Conservation (phyloP, 768 basidiomycete species). For the Amanita jacksonii region DNA sequence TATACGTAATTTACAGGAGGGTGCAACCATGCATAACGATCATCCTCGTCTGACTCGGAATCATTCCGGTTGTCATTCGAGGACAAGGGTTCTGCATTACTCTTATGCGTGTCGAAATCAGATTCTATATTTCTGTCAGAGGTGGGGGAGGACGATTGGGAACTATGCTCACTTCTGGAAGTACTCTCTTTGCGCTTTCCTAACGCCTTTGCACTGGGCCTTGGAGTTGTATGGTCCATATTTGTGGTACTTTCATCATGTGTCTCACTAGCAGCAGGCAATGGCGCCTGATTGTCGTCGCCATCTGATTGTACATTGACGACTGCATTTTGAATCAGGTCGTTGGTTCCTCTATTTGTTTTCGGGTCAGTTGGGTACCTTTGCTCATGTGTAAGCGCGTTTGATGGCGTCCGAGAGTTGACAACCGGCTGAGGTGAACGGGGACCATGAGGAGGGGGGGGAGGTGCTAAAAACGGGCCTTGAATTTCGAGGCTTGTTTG, state of each 20-base stretch:
- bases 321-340: slow-evolving; percentile 14
- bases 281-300: slow-evolving; percentile 5
- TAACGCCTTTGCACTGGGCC: slow-evolving; percentile 80
- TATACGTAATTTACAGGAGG: slow-evolving; percentile 72
- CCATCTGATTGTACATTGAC: slow-evolving; percentile 12
- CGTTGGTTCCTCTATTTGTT: slow-evolving; percentile 10
- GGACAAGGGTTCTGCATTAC: slow-evolving; percentile 11
- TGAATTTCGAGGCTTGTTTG: slow-evolving; percentile 13
- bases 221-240: slow-evolving; percentile 28
- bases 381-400: slow-evolving; percentile 22
- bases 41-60: slow-evolving; percentile 42
- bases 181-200: slow-evolving; percentile 61
- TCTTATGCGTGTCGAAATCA: slow-evolving; percentile 10
- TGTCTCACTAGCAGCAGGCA: slow-evolving; percentile 6
- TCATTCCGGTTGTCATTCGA: slow-evolving; percentile 29
- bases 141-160: background rate
- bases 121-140: slow-evolving; percentile 46
- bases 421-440: slow-evolving; percentile 42
- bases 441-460: slow-evolving; percentile 66
- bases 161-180: background rate
- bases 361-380: background rate
- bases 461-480: slow-evolving; percentile 40
- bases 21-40: slow-evolving; percentile 25
- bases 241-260: slow-evolving; percentile 23
- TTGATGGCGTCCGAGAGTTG: slow-evolving; percentile 63